Conservation (phyloP, 495 filamentous ascomycete genomes). For the Aspergillus ostianus region DNA sequence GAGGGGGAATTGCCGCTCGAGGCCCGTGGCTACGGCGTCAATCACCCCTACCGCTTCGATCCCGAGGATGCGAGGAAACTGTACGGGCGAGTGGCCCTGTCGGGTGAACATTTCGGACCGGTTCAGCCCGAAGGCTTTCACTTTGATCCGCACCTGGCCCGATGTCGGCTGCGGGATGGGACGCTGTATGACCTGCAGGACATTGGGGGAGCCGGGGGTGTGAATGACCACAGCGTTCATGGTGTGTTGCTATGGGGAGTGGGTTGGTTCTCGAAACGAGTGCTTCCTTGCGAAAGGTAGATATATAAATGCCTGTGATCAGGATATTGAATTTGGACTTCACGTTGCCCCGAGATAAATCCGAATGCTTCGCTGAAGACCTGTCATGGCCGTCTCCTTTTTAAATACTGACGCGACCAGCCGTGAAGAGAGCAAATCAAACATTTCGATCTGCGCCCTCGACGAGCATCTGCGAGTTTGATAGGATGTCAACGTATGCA, state of each 20-base stretch:
- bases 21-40: conserved; percentile 24
- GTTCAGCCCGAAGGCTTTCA: conserved; percentile 54
- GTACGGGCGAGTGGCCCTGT: conserved; percentile 47
- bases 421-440: not conserved
- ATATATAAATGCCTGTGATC: no score
- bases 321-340: not conserved
- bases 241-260: conserved; percentile 7
- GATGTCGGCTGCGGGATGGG: conserved; percentile 37
- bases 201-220: conserved; percentile 33
- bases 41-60: conserved; percentile 52
- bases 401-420: not conserved
- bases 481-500: not conserved
- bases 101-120: conserved; percentile 57
- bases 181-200: conserved; percentile 35
- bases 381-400: not conserved
- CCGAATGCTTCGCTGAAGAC: not conserved
- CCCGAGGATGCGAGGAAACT: conserved; percentile 48
- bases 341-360: not conserved
- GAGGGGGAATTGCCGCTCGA: conserved; percentile 29
- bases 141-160: conserved; percentile 46
- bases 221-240: conserved; percentile 44
- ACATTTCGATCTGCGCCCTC: not conserved
- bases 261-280: not conserved
- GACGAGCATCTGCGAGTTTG: no score
- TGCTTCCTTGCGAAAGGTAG: no score